Conservation (phyloP, 2,329 filamentous ascomycete genomes). For the Exophiala alcalophila region DNA sequence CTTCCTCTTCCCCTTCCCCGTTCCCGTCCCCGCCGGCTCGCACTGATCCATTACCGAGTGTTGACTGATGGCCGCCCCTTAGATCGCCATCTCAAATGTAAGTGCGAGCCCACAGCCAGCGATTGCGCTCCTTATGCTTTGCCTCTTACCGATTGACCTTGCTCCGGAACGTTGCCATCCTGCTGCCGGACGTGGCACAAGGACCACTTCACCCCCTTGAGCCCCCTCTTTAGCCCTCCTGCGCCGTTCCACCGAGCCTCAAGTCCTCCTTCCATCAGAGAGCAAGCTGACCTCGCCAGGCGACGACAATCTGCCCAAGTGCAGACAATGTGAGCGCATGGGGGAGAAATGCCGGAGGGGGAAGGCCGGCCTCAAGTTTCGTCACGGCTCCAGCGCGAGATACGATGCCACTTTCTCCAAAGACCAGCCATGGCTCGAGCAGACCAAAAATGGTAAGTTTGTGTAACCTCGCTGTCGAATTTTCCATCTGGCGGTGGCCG, state of each 20-base stretch:
- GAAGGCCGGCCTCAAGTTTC: slow-evolving; percentile 29
- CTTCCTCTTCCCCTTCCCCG: too few relatives aligned
- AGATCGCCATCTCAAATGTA: slow-evolving; percentile 32
- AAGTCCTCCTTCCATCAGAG: background rate
- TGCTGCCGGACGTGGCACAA: slow-evolving; percentile 13
- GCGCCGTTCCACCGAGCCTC: background rate
- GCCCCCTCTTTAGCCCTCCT: background rate
- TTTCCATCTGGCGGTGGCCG: slow-evolving; percentile 1
- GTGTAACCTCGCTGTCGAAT: slow-evolving; percentile 17
- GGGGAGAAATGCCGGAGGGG: slow-evolving; percentile 26
- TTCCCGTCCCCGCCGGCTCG: slow-evolving; percentile 1
- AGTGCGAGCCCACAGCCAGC: slow-evolving; percentile 11
- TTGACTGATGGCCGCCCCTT: slow-evolving; percentile 18
- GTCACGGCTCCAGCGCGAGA: slow-evolving; percentile 33
- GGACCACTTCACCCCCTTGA: slow-evolving; percentile 7
- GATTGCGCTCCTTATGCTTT: slow-evolving; percentile 2
- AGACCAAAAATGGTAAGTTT: slow-evolving; percentile 30
- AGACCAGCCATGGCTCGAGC: slow-evolving; percentile 30
- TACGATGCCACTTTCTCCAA: slow-evolving; percentile 30
- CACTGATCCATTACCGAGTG: slow-evolving; percentile 1
- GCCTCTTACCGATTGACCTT: background rate
- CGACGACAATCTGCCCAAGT: slow-evolving; percentile 29
- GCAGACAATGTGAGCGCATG: slow-evolving; percentile 29
- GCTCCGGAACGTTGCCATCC: background rate
- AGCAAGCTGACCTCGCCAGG: slow-evolving; percentile 25